Conservation (phyloP, 192 early-diverging fungal species). For the Entomortierella lignicola region DNA sequence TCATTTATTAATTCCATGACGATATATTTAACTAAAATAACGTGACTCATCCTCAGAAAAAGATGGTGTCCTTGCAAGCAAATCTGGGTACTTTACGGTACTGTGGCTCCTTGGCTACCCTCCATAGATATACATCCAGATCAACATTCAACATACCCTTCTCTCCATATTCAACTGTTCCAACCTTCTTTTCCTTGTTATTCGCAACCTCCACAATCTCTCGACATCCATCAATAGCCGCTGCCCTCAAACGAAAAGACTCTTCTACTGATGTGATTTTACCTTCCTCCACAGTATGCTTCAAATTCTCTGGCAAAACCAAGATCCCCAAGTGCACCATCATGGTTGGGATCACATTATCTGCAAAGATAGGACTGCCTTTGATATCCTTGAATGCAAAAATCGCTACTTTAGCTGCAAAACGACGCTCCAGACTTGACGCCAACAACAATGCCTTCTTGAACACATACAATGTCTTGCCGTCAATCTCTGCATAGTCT, state of each 20-base stretch:
- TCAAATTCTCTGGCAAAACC: slow-evolving; percentile 56
- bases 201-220: slow-evolving; percentile 62
- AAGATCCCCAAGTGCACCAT: slow-evolving; percentile 68
- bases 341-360: slow-evolving; percentile 81
- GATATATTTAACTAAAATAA: too few species aligned
- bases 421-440: slow-evolving; percentile 69
- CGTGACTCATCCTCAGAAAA: slow-evolving; percentile 76
- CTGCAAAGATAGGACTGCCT: slow-evolving; percentile 77
- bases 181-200: slow-evolving; percentile 33
- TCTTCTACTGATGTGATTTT: slow-evolving; percentile 64
- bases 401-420: slow-evolving; percentile 59
- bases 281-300: slow-evolving; percentile 57
- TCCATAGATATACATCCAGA: slow-evolving; percentile 79
- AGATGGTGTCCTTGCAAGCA: slow-evolving; percentile 73
- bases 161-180: slow-evolving; percentile 28
- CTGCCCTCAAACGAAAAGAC: slow-evolving; percentile 74
- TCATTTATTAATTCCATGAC: slow-evolving; percentile 5
- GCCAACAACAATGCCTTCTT: slow-evolving; percentile 83
- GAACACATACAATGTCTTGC: slow-evolving; percentile 72
- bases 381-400: slow-evolving; percentile 78
- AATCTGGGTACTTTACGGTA: slow-evolving; percentile 67
- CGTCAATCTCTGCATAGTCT: slow-evolving; percentile 67
- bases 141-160: slow-evolving; percentile 57
- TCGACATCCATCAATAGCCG: slow-evolving; percentile 73
- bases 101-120: slow-evolving; percentile 76